phyloP scores from a whole-genome alignment of 1,139 yeast genomes.

The Entelexis sorbosivorans region DNA sequence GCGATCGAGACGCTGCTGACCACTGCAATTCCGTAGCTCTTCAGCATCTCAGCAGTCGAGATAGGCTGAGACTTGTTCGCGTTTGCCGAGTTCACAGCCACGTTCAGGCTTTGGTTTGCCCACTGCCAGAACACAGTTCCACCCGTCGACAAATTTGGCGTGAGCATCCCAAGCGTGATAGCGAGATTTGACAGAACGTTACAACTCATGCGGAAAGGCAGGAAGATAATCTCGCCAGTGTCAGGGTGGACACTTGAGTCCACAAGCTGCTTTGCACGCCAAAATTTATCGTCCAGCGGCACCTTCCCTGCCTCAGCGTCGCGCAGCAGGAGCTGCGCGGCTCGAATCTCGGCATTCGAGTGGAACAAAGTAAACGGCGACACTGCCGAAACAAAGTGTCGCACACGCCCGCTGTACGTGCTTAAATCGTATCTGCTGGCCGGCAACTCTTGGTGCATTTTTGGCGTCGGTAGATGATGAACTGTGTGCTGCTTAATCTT shows the following conservation, averaged over 20 bases:
- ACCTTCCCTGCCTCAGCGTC: constrained; percentile 52
- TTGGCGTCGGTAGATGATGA: not conserved
- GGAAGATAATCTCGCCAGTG: constrained; percentile 79
- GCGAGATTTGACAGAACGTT: constrained; percentile 87
- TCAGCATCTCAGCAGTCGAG: constrained; percentile 60
- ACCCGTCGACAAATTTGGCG: constrained; percentile 78
- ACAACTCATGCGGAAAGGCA: constrained; percentile 95
- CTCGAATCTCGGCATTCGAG: constrained; percentile 49
- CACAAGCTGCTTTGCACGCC: constrained; percentile 78
- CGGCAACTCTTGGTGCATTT: constrained; percentile 15
- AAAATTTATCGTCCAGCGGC: constrained; percentile 65
- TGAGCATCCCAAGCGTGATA: constrained; percentile 94
- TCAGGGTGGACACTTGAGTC: constrained; percentile 92
- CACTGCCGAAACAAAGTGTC: constrained; percentile 84
- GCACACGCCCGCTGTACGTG: constrained; percentile 87
- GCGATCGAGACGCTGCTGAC: constrained; percentile 94
- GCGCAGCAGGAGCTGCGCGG: constrained; percentile 55
- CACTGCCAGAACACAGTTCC: constrained; percentile 97
- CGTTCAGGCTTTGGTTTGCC: constrained; percentile 91
- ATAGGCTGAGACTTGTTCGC: constrained; percentile 92
- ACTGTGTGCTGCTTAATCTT: not conserved
- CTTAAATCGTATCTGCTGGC: constrained; percentile 48
- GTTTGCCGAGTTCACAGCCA: constrained; percentile 91
- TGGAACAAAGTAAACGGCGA: constrained; percentile 81
- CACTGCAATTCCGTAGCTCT: constrained; percentile 79